Base-by-base conservation (phyloP, 345 rosid genomes). In the Euphorbia tirucalli region DNA sequence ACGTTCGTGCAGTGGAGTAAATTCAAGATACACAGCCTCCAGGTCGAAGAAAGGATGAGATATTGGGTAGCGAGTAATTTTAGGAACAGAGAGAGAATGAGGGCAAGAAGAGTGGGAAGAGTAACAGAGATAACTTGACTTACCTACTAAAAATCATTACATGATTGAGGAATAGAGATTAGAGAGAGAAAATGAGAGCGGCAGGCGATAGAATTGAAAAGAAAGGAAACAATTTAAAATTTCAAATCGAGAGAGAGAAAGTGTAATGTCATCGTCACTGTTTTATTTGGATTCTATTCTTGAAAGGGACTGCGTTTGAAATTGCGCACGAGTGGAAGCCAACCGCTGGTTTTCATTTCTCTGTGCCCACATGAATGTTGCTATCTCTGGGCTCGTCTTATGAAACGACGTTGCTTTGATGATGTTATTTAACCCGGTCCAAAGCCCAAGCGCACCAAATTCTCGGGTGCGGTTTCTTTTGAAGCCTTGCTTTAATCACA, bases 221-320 rank as follows among this genome's bases (percentile, higher is more conserved):
- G 41, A 15, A 49, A 65, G 19, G 16, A 25, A 25, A 37, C 49
- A 52, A 58, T 74, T 56, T 69, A 43, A 56, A 75, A 70, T 55
- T 56, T 70, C 60, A 16, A 74, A 59, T 28, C 28, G 8, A 32
- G 41, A 11, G 30, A 16, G 41, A 37, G 70, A 68, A 64, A 79
- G 75, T 81, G 58, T 43, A 69, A 66, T 44, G 80, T 60, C 75
- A 15, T 43, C 27, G 19, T 65, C 68, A 21, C 7, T 52, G 21
- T 39, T 24, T 24, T 70, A 56, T 69, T 37, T 27, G 21, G 41
- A 39, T 69, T 68, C 61, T 27, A 56, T 25, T 56, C 55, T 69
- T n/a, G 48, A 56, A 24, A 56, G 31, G 7, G 65, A 60, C 74
- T 41, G 21, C 11, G 25, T 41, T 41, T 41, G 5, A 32, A 39